Base-by-base conservation (phyloP, 2,329 filamentous ascomycete species). In the Fusarium sp. region DNA sequence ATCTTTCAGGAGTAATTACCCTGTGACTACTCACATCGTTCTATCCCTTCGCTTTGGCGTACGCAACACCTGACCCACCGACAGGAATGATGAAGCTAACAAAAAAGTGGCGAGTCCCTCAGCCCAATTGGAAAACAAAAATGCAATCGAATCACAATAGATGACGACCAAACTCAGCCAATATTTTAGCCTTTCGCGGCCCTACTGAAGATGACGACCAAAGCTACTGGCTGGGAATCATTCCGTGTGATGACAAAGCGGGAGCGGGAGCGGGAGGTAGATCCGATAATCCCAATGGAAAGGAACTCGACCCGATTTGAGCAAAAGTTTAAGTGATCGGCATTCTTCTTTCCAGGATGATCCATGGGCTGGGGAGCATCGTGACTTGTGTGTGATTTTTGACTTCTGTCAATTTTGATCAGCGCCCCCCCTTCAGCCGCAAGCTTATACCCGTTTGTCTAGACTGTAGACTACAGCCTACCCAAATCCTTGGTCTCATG, bases 211-310 rank as follows among this genome's bases (percentile, higher is more conserved):
- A 28, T 28, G 26, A 28, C 26, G 26, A 28, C 26, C 26, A 11
- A 28, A 38, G 28, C 36, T 39, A 64, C 48, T 64, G 64, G 63
- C 40, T 62, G 39, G 43, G 65, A 54, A 54, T 42, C 14, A 40
- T 43, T 66, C 60, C 51, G 60, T 11, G 8, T 28, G 26, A 28
- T 28, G n/a, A 30, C 34, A 46, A 47, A 65, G 26, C 38, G 45
- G 54, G 24, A 65, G 59, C 51, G 58, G 42, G 60, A 65, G 65
- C 65, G 55, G 65, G 65, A 68, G 38, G 21, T 39, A 68, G 64
- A 60, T 67, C 26, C 50, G 45, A 68, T 40, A 52, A 52, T 40
- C 50, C 20, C 30, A 62, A 53, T 26, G 34, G 43, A 36, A 12
- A 17, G 30, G 50, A 43, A 52, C 51, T 32, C 56, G 45, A 38